Evolutionary conservation across 1,139 yeast genomes (phyloP).

Genomic region (Nakaseomyces uthaithaninus): DNA sequence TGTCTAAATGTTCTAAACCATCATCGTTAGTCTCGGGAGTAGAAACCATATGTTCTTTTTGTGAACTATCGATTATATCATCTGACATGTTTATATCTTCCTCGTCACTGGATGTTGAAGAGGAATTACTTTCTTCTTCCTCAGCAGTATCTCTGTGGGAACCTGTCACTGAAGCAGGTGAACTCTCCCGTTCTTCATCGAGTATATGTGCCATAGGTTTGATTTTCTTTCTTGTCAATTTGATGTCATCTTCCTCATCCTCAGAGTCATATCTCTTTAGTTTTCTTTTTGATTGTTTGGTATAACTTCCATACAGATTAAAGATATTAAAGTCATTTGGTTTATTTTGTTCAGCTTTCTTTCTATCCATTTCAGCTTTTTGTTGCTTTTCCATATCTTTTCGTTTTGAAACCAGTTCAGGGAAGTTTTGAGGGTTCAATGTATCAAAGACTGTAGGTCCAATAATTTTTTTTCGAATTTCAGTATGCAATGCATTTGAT

Average conservation of each 20-base stretch:
- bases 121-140: conserved; percentile 28
- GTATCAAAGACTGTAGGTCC: conserved; percentile 63
- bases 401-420: conserved; percentile 42
- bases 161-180: conserved; percentile 2
- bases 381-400: conserved; percentile 32
- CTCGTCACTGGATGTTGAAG: conserved; percentile 13
- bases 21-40: conserved; percentile 7
- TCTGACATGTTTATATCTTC: conserved; percentile 8
- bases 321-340: conserved; percentile 27
- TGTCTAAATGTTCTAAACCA: neutral
- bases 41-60: conserved; percentile 10
- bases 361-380: conserved; percentile 21
- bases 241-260: conserved; percentile 13
- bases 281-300: conserved; percentile 18
- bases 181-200: conserved; percentile 39
- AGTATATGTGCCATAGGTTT: conserved; percentile 67
- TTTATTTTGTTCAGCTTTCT: conserved; percentile 21
- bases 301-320: conserved; percentile 26
- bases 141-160: conserved; percentile 35
- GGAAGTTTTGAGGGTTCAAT: conserved; percentile 53
- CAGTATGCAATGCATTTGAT: conserved; percentile 55
- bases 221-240: conserved; percentile 14
- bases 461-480: conserved; percentile 64
- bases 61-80: neutral
- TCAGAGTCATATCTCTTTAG: conserved; percentile 16